Base-by-base conservation (phyloP, 345 rosid species). In the Sisymbrium altissimum region DNA sequence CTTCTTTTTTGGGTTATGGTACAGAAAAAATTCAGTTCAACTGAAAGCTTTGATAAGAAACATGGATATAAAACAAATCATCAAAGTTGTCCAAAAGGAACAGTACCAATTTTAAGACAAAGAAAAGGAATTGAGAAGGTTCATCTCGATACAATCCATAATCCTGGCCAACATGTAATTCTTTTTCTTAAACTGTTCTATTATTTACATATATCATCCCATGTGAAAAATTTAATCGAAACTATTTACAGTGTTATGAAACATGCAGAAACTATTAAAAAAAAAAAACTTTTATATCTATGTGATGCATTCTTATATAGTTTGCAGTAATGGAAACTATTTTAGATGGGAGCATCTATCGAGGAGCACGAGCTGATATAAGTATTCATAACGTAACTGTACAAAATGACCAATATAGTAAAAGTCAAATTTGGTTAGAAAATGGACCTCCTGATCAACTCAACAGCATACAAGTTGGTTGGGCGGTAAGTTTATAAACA, bases 381-480 rank as follows among this genome's bases (percentile, higher is more conserved):
- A 57, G 66, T 54, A 3, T 74, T 48, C 78, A 74, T 25, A n/a
- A 17, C 2, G 1, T 49, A 15, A 38, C 17, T 17, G 30, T 49
- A 1, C 25, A 0, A 39, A 3, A 5, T 1, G 25, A 56, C 3
- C 68, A 74, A 7, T 45, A 11, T 1, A 48, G 68, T 48, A 59
- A 49, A 59, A 49, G 27, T 48, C 73, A 66, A 17, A 74, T 74
- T 57, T 74, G 73, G 73, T 0, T 74, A 14, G 69, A 75, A 58
- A 75, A 39, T 75, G 69, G 48, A 50, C 64, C 44, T 72, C 54
- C 2, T 14, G 10, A 6, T 54, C 33, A 52, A 14, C 63, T 72
- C 17, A 68, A 52, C 39, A 68, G 68, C 40, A 40, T 67, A 38
- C 73, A 75, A 60, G 66, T 32, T 43, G 55, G 71, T 27, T 71